phyloP scores from a whole-genome alignment of 140 eudicot genomes.

The Oenanthe javanica region DNA sequence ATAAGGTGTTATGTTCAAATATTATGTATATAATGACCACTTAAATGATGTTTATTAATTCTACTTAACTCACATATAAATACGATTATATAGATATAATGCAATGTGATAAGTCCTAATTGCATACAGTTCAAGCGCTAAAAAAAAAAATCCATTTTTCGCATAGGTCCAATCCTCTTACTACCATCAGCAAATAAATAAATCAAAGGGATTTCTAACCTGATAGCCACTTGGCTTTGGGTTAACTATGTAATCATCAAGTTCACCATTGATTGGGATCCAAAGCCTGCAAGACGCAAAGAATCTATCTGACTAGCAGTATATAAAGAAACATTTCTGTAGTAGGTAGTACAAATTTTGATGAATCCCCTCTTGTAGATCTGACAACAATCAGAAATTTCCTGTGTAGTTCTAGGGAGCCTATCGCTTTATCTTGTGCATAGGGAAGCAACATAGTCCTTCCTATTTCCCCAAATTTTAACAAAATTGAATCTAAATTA shows the following conservation, averaged over 20 bases:
- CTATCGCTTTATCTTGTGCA: background rate
- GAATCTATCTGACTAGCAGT: background rate
- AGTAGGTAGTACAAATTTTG: background rate
- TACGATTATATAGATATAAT: no score
- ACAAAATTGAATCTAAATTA: background rate
- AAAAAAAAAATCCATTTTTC: no score
- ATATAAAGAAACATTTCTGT: background rate
- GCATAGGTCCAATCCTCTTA: no score
- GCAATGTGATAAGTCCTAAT: no score
- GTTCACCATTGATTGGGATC: conserved; percentile 93
- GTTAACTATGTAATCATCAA: conserved; percentile 91
- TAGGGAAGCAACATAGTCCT: background rate
- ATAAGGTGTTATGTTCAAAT: no score
- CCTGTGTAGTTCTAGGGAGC: background rate
- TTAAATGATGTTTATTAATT: no score
- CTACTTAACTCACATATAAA: no score
- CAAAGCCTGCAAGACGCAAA: conserved; percentile 61
- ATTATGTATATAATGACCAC: no score
- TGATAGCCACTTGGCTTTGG: conserved; percentile 98
- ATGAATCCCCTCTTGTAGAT: background rate
- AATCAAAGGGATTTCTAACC: conserved; percentile 31
- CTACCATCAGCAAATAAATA: background rate
- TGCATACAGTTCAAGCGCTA: no score
- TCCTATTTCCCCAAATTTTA: background rate
- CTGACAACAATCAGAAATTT: background rate